phyloP scores from a whole-genome alignment of 192 early-diverging fungal species.

The Gigaspora rosea region DNA sequence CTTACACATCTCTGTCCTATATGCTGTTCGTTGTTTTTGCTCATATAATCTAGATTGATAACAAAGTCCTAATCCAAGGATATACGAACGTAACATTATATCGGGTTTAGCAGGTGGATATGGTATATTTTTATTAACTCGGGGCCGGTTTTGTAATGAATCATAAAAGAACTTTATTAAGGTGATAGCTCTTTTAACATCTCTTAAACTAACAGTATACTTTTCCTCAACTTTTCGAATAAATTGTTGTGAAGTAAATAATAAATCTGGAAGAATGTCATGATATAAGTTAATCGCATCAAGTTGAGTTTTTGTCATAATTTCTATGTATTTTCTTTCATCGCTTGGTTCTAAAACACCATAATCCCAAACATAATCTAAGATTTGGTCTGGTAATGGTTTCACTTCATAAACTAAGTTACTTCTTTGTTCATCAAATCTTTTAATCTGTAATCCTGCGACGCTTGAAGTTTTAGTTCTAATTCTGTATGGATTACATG shows the following conservation, averaged over 20 bases:
- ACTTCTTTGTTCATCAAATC: constrained; percentile 22
- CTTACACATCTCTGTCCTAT: constrained; percentile 14
- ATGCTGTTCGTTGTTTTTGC: constrained; percentile 1
- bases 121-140: neutral
- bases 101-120: neutral
- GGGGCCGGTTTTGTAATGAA: neutral
- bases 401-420: constrained; percentile 27
- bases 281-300: neutral
- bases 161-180: constrained; percentile 15
- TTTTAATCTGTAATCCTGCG: constrained; percentile 10
- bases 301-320: constrained; percentile 8
- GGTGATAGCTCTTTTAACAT: constrained; percentile 20
- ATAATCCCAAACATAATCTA: constrained; percentile 31
- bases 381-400: constrained; percentile 21
- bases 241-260: constrained; percentile 29
- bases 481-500: constrained; percentile 30
- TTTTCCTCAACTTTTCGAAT: constrained; percentile 26
- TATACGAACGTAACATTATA: neutral
- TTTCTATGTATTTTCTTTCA: constrained; percentile 16
- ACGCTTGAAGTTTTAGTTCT: neutral
- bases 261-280: neutral
- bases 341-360: constrained; percentile 15
- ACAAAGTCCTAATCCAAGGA: constrained; percentile 20
- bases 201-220: constrained; percentile 28
- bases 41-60: constrained; percentile 27